A percentile compares a stretch with the other conserved stretches of the same genome.
Evolutionary conservation across 495 filamentous ascomycete species (phyloP).

Genomic region (Pyrenopolyporus hunteri): DNA sequence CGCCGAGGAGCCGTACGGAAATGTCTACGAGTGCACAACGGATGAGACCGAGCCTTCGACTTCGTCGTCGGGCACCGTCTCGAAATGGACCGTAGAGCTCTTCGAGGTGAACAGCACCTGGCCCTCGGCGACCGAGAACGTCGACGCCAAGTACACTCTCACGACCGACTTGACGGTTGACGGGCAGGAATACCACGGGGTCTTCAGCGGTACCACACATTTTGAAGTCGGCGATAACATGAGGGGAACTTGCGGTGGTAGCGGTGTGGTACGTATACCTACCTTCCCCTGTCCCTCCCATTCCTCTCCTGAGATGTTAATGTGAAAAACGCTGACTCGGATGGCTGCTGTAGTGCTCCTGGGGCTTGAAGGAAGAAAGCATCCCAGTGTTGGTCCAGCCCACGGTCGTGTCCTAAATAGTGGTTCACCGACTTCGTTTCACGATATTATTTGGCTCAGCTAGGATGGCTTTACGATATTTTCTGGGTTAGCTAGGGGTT

Average conservation of each 20-base stretch:
- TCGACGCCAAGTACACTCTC: conserved; percentile 25
- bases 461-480: too few relatives aligned
- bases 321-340: background rate
- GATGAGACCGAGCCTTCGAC: background rate
- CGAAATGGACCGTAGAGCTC: conserved; percentile 27
- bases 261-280: conserved; percentile 21
- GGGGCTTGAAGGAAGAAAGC: conserved; percentile 10
- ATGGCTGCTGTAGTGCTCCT: conserved; percentile 20
- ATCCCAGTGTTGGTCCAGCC: conserved; percentile 17
- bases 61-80: background rate
- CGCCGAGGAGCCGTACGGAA: conserved; percentile 9
- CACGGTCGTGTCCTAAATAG: background rate
- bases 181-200: conserved; percentile 4
- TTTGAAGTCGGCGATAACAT: conserved; percentile 25
- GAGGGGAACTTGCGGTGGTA: conserved; percentile 21
- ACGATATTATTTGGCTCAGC: too few relatives aligned
- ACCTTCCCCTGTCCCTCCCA: background rate
- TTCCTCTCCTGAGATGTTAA: background rate
- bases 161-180: conserved; percentile 8
- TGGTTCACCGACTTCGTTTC: background rate
- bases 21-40: conserved; percentile 8
- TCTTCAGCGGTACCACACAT: conserved; percentile 18
- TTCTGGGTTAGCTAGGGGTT: too few relatives aligned
- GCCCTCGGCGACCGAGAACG: conserved; percentile 13
- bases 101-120: background rate